These are phyloP conservation scores for Chrysoporthe austroafricana DNA, from an alignment of 2,329 filamentous ascomycete species.

Conservation along the genomic window DNA sequence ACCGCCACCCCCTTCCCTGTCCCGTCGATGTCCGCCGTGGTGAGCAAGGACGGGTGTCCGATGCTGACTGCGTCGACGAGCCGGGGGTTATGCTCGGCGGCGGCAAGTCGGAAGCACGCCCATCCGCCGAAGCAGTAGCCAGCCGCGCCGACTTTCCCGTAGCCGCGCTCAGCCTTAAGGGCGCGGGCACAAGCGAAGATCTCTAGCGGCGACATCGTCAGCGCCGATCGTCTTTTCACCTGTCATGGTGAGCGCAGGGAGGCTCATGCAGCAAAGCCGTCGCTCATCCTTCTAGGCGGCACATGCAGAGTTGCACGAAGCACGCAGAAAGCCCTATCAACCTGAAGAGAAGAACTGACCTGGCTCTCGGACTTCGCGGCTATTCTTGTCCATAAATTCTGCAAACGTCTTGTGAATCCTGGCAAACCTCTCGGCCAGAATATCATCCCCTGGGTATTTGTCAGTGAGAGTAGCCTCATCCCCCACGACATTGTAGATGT, in stretches of 20 bases:
- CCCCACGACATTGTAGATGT: not conserved
- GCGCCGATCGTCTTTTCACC: not conserved
- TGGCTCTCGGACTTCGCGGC: conserved; percentile 12
- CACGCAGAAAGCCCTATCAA: not conserved
- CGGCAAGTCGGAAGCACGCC: conserved; percentile 53
- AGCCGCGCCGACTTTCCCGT: conserved; percentile 44
- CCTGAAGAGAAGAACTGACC: not conserved
- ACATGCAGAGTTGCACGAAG: not conserved
- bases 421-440: not conserved
- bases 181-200: conserved; percentile 43
- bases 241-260: not conserved
- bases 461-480: not conserved
- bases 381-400: not conserved
- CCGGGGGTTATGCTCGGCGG: conserved; percentile 43
- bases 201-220: conserved; percentile 35
- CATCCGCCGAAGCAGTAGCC: conserved; percentile 58
- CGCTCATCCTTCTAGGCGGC: no score
- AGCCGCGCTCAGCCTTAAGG: conserved; percentile 39
- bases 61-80: conserved; percentile 51
- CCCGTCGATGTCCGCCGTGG: conserved; percentile 49
- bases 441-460: not conserved
- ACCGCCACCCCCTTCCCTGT: conserved; percentile 46
- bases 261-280: no score
- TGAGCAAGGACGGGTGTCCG: conserved; percentile 50
- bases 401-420: not conserved